Conservation (phyloP, 257 asterid species). For the Nicotiana noctiflora region DNA sequence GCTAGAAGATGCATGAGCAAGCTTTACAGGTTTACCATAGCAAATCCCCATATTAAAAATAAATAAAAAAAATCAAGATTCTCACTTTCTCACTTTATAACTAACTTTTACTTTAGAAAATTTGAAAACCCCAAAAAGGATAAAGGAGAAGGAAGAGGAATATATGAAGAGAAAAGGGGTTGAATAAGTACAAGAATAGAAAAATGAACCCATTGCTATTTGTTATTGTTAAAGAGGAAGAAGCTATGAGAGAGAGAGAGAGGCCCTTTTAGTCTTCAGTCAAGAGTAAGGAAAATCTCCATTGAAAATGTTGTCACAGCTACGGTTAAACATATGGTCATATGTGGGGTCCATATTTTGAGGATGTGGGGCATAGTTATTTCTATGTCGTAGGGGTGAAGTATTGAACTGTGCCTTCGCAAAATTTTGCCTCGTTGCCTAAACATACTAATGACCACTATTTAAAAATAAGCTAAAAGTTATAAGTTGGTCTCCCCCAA, state of each 20-base stretch:
- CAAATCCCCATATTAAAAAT: constrained; percentile 64
- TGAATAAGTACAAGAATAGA: constrained; percentile 10
- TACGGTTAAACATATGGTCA: constrained; percentile 1
- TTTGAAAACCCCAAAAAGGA: constrained; percentile 1
- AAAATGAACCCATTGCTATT: constrained; percentile 18
- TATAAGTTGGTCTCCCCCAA: no score
- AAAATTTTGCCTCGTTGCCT: no score
- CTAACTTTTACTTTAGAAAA: not conserved
- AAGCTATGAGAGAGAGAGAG: not conserved
- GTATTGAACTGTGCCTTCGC: no score
- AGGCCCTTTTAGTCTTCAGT: constrained; percentile 23
- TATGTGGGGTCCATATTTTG: not conserved
- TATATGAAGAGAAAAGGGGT: not conserved
- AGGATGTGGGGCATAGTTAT: not conserved
- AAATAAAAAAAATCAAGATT: not conserved
- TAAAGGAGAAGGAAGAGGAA: not conserved
- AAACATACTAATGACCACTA: no score
- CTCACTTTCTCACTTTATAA: not conserved
- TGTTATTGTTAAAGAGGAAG: constrained; percentile 2
- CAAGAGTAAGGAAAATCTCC: constrained; percentile 39
- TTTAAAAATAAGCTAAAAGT: no score
- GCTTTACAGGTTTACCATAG: constrained; percentile 57
- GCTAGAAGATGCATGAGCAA: constrained; percentile 83
- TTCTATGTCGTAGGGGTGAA: no score
- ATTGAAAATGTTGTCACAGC: constrained; percentile 27